Conservation (phyloP, 1,284 basidiomycete genomes). For the Pseudozyma sp. region DNA sequence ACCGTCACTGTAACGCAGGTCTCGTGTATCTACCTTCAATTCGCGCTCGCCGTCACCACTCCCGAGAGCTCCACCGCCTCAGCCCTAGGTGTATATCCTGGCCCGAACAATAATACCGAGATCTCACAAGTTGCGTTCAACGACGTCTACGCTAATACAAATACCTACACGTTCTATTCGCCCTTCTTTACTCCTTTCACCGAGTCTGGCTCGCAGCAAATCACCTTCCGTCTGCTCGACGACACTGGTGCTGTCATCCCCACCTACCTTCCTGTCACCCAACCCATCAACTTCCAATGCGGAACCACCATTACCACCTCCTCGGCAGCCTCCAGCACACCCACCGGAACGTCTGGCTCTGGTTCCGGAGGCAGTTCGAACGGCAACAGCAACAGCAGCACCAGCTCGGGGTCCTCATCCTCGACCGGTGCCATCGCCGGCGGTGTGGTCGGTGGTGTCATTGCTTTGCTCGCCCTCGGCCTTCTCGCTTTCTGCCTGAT, state of each 20-base stretch:
- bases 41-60: slow-evolving; percentile 28
- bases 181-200: slow-evolving; percentile 24
- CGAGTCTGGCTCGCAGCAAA: slow-evolving; percentile 21
- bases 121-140: slow-evolving; percentile 29
- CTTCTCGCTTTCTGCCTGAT: slow-evolving; percentile 46
- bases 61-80: slow-evolving; percentile 16
- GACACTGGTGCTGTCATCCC: slow-evolving; percentile 13
- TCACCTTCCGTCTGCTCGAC: slow-evolving; percentile 40
- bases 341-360: slow-evolving; percentile 10
- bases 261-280: slow-evolving; percentile 19
- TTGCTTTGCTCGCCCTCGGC: slow-evolving; percentile 26
- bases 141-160: slow-evolving; percentile 17
- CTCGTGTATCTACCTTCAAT: slow-evolving; percentile 30
- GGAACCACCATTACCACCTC: slow-evolving; percentile 32
- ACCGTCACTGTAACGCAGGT: slow-evolving; percentile 28
- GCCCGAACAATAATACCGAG: slow-evolving; percentile 6
- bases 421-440: slow-evolving; percentile 53
- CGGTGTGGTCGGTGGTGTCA: slow-evolving; percentile 50
- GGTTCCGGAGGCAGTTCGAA: slow-evolving; percentile 8
- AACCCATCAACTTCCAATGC: slow-evolving; percentile 39
- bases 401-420: slow-evolving; percentile 37
- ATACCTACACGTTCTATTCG: slow-evolving; percentile 28
- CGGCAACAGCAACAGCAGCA: slow-evolving; percentile 6
- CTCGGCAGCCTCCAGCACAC: slow-evolving; percentile 11
- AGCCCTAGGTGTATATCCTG: slow-evolving; percentile 22